Evolutionary conservation across 2,329 filamentous ascomycete species (phyloP), one percentile per base, ranked within the genome.

Genomic region (Chrysosphaeria jannelii): DNA sequence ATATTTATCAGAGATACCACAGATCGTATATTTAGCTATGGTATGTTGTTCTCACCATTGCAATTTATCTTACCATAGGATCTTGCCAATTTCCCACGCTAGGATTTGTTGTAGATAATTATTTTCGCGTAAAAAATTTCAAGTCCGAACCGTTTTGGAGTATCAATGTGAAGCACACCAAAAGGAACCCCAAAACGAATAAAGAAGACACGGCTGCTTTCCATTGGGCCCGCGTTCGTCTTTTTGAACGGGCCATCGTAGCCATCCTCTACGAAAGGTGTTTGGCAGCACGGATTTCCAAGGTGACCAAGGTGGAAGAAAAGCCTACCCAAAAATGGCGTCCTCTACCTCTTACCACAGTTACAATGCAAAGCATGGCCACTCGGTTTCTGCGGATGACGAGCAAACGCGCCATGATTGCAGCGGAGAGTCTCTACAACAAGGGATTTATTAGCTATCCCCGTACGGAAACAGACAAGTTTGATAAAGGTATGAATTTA

Each of bases 361-460:
- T 97, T 11, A 85, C 93, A 40, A 50, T 97, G 11, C 85, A 97
- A 39, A 97, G 93, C 45, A 81, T 79, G 46, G 81, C 85, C 8
- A 90, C 74, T 31, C 59, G 66, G 14, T 76, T 88, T 36, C 54
- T 97, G 13, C 64, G 65, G n/a, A 75, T 97, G 65, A 76, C 67
- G 31, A 79, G 79, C 46, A 71, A 89, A 34, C 58, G 69, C 28
- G 75, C 89, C 21, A 91, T 97, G 79, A 68, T 57, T 23, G 53
- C 69, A 13, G 85, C 85, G 4, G 85, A 97, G 42, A 51, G 52
- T 5, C 57, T 97, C 3, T 97, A 97, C 48, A 79, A 78, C 22
- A 78, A 71, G 41, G 85, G 85, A 0, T 93, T 79, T 45, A 90
- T 97, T 44, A 91, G 79, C 42, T 97, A 97, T 43, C 85, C 85